These are phyloP conservation scores for Thymus mandschuricus DNA, from an alignment of 257 asterid genomes.

Conservation along the genomic window DNA sequence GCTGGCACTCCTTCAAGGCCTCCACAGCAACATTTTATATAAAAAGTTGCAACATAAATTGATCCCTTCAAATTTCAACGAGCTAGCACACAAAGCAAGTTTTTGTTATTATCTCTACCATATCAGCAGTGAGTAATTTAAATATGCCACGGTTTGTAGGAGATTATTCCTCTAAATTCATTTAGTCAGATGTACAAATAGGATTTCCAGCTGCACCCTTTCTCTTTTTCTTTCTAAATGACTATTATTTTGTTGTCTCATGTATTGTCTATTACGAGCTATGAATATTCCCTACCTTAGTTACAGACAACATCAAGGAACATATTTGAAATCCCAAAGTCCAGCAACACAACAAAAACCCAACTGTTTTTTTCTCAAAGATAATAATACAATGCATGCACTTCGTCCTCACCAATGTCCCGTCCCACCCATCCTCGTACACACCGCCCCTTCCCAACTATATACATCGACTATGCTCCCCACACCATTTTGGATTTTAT, in stretches of 20 bases:
- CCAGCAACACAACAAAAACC: not conserved
- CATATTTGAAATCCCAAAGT: slow-evolving; percentile 11
- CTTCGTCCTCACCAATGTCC: slow-evolving; percentile 6
- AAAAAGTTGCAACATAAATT: too few relatives aligned
- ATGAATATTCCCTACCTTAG: not conserved
- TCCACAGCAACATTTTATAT: too few relatives aligned
- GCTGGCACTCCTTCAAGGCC: too few relatives aligned
- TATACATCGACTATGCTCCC: not conserved
- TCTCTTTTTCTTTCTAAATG: not conserved
- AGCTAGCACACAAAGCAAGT: too few relatives aligned
- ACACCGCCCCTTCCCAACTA: slow-evolving; percentile 3
- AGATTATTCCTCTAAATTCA: too few relatives aligned
- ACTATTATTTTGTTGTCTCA: not conserved
- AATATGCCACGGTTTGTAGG: too few relatives aligned
- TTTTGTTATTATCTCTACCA: too few relatives aligned
- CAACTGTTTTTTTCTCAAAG: not conserved
- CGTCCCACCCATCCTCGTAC: slow-evolving; percentile 15
- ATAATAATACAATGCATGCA: not conserved
- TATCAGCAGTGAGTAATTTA: too few relatives aligned
- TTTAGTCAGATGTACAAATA: too few relatives aligned
- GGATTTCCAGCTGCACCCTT: too few relatives aligned
- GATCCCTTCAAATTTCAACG: too few relatives aligned
- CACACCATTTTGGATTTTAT: not conserved
- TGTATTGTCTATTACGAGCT: not conserved
- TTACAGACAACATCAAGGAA: not conserved